A percentile compares a stretch with the other conserved stretches of the same genome.
phyloP scores from a whole-genome alignment of 306 rosid species.

The Begonia fuchsioides region DNA sequence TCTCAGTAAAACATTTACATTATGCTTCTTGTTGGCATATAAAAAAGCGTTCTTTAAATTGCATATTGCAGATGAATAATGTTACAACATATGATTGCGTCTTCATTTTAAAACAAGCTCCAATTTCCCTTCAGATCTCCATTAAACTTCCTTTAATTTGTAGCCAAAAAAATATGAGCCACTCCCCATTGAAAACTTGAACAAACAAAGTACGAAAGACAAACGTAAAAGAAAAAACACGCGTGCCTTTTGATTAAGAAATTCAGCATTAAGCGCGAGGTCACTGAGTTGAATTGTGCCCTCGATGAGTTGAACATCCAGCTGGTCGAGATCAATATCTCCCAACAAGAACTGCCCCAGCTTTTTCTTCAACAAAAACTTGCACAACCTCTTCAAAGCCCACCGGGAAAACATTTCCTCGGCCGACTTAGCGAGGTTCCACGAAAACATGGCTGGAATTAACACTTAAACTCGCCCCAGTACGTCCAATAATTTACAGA shows the following conservation, averaged over 20 bases:
- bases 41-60: too few species aligned
- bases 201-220: background rate
- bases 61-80: too few species aligned
- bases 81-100: too few species aligned
- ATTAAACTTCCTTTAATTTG: background rate
- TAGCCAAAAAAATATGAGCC: background rate
- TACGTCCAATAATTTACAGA: background rate
- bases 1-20: too few species aligned
- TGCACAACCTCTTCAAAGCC: slow-evolving; percentile 73
- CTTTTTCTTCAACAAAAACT: slow-evolving; percentile 86
- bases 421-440: slow-evolving; percentile 91
- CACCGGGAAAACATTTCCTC: slow-evolving; percentile 86
- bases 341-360: slow-evolving; percentile 76
- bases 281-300: slow-evolving; percentile 90
- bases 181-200: background rate
- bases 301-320: slow-evolving; percentile 61
- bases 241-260: slow-evolving; percentile 56
- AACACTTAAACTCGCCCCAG: background rate
- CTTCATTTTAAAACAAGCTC: too few species aligned
- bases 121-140: slow-evolving; percentile 1
- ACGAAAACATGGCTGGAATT: slow-evolving; percentile 43
- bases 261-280: slow-evolving; percentile 81
- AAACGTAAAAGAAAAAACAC: background rate
- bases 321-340: slow-evolving; percentile 84
- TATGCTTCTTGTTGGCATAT: too few species aligned